Percentiles rank a stretch among this genome's conserved stretches.
phyloP scores from a whole-genome alignment of 495 filamentous ascomycete genomes.

The Neurospora sp. region DNA sequence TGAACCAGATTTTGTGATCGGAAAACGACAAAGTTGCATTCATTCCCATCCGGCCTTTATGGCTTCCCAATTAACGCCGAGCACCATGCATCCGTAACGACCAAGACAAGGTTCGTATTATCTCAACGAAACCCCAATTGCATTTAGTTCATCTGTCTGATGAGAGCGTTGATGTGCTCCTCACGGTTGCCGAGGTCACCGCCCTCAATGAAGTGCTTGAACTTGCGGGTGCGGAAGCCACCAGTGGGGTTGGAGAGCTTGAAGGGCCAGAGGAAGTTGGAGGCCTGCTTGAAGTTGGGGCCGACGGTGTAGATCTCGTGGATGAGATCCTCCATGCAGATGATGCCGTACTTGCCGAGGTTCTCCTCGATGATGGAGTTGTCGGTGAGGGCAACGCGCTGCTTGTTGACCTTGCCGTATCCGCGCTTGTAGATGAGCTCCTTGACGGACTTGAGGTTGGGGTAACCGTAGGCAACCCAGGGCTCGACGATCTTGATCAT shows the following conservation, averaged over 20 bases:
- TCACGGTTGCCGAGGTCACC: slow-evolving; percentile 97
- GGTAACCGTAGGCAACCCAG: slow-evolving; percentile 97
- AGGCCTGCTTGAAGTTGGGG: slow-evolving; percentile 99
- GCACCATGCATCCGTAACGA: slow-evolving; percentile 29
- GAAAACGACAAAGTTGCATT: slow-evolving; percentile 20
- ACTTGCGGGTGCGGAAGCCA: slow-evolving; percentile 91
- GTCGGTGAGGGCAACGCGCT: slow-evolving; percentile 92
- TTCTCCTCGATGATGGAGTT: slow-evolving; percentile 93
- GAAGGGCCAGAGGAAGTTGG: slow-evolving; percentile 99
- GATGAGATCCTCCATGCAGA: slow-evolving; percentile 98
- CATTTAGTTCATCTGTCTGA: slow-evolving; percentile 95
- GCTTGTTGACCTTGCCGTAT: slow-evolving; percentile 95
- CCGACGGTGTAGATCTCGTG: slow-evolving; percentile 99
- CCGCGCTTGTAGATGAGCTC: slow-evolving; percentile 99
- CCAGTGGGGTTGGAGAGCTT: slow-evolving; percentile 97
- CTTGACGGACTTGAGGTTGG: slow-evolving; percentile 96
- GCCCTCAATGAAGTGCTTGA: slow-evolving; percentile 99
- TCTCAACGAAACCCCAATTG: slow-evolving; percentile 10
- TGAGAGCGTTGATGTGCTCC: slow-evolving; percentile 94
- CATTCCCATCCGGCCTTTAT: slow-evolving; percentile 19
- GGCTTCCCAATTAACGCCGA: slow-evolving; percentile 21
- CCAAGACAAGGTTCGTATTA: slow-evolving; percentile 26
- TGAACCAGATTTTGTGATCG: slow-evolving; percentile 10
- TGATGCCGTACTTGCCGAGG: slow-evolving; percentile 96
- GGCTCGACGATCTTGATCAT: slow-evolving; percentile 98